Evolutionary conservation across 495 filamentous ascomycete genomes (phyloP).

Genomic region (Cenococcum geophilum): DNA sequence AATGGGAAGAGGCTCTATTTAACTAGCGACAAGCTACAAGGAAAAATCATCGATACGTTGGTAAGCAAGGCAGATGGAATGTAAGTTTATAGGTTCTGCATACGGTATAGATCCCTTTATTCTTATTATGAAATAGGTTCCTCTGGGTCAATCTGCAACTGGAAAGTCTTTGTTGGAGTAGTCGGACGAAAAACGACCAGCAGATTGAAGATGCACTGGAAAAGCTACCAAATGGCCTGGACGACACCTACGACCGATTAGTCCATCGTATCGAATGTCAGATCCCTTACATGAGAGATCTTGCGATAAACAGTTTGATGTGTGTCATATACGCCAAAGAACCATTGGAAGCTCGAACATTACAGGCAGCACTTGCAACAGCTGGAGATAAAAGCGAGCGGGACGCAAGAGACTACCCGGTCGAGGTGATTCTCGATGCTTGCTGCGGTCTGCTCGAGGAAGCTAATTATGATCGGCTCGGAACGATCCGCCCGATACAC

Average conservation of each 20-base stretch:
- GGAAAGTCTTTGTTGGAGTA: neutral
- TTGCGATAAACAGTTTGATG: neutral
- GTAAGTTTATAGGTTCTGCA: too few species aligned
- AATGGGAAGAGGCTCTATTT: conserved; percentile 9
- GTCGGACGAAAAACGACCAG: neutral
- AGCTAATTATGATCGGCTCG: neutral
- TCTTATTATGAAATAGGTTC: too few species aligned
- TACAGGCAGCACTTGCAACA: neutral
- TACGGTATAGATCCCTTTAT: too few species aligned
- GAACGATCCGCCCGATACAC: neutral
- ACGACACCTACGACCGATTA: neutral
- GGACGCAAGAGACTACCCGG: neutral
- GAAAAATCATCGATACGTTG: conserved; percentile 3
- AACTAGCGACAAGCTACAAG: conserved; percentile 2
- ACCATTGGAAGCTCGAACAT: neutral
- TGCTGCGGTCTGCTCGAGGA: neutral
- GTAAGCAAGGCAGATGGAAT: conserved; percentile 9
- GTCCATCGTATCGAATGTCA: neutral
- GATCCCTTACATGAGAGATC: neutral
- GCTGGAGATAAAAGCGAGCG: neutral
- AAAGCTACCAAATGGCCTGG: neutral
- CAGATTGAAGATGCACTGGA: neutral
- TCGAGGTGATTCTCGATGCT: neutral
- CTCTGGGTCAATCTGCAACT: neutral
- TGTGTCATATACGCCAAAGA: neutral